A percentile compares a stretch with the other conserved stretches of the same genome.
Evolutionary conservation across 2,329 filamentous ascomycete species (phyloP).

Genomic region (Alternaria sp.): DNA sequence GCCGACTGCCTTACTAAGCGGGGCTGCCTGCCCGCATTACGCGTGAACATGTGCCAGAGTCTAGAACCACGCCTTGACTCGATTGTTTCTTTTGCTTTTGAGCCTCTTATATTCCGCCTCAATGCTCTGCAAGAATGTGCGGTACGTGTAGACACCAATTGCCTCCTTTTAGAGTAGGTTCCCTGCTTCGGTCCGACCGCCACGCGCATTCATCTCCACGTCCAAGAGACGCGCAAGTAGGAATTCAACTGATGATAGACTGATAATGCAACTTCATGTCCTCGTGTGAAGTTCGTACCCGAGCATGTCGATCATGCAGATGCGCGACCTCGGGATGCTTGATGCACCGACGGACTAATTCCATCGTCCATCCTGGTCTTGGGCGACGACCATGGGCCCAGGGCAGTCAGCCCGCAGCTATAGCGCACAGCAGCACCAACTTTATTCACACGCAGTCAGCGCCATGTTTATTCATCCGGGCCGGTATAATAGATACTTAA

Average conservation of each 20-base stretch:
- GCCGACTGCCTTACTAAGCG: slow-evolving; percentile 16
- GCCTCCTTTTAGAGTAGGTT: background rate
- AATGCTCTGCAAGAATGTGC: background rate
- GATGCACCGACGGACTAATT: background rate
- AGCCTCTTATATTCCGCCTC: background rate
- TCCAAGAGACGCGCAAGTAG: background rate
- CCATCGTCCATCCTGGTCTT: background rate
- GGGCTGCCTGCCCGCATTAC: background rate
- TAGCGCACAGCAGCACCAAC: background rate
- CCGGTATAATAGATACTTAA: background rate
- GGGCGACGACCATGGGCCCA: background rate
- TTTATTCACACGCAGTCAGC: background rate
- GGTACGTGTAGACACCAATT: background rate
- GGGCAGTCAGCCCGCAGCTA: background rate
- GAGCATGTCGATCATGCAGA: background rate
- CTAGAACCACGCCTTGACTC: background rate
- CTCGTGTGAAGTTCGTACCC: background rate
- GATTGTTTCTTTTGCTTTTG: background rate
- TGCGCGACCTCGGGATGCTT: background rate
- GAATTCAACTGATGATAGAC: background rate
- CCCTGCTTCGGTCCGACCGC: background rate
- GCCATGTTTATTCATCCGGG: background rate
- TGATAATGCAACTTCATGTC: too few relatives aligned
- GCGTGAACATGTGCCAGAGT: slow-evolving; percentile 1
- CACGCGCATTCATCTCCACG: background rate